These are phyloP conservation scores for Sherardia arvensis DNA, from an alignment of 257 asterid species.

Conservation along the genomic window DNA sequence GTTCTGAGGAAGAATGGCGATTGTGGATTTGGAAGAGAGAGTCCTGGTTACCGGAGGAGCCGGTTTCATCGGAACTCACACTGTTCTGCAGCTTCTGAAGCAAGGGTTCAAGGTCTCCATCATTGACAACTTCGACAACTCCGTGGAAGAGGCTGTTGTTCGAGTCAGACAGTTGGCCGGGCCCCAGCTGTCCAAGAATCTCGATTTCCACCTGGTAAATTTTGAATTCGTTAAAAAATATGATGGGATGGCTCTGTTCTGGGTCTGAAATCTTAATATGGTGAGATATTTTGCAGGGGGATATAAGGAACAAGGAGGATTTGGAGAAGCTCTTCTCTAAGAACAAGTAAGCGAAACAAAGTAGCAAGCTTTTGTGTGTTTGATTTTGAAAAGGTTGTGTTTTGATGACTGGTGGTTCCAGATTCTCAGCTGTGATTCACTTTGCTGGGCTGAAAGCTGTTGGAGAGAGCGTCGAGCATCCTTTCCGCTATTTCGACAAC, in stretches of 20 bases:
- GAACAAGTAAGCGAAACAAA: constrained; percentile 45
- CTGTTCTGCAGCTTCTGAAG: constrained; percentile 65
- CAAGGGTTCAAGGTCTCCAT: constrained; percentile 69
- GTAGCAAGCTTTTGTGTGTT: background rate
- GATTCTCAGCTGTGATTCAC: constrained; percentile 88
- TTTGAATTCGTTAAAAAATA: background rate
- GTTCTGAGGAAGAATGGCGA: constrained; percentile 11
- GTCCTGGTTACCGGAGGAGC: constrained; percentile 94
- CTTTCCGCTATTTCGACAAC: constrained; percentile 80
- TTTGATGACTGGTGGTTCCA: constrained; percentile 10
- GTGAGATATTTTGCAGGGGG: constrained; percentile 58
- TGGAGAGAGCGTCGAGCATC: constrained; percentile 86
- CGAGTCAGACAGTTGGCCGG: constrained; percentile 54
- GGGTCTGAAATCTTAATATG: background rate
- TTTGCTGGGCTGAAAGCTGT: constrained; percentile 98
- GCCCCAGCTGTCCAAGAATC: constrained; percentile 49
- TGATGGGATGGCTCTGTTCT: background rate
- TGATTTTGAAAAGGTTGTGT: background rate
- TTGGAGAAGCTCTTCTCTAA: constrained; percentile 72
- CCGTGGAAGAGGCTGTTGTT: constrained; percentile 64
- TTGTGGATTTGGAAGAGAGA: constrained; percentile 17
- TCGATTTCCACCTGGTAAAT: constrained; percentile 61
- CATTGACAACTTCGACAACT: constrained; percentile 72
- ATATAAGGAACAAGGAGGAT: constrained; percentile 73
- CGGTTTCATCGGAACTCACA: constrained; percentile 93